These are phyloP conservation scores for Neurospora hispaniola DNA, from an alignment of 495 filamentous ascomycete genomes.

Conservation along the genomic window DNA sequence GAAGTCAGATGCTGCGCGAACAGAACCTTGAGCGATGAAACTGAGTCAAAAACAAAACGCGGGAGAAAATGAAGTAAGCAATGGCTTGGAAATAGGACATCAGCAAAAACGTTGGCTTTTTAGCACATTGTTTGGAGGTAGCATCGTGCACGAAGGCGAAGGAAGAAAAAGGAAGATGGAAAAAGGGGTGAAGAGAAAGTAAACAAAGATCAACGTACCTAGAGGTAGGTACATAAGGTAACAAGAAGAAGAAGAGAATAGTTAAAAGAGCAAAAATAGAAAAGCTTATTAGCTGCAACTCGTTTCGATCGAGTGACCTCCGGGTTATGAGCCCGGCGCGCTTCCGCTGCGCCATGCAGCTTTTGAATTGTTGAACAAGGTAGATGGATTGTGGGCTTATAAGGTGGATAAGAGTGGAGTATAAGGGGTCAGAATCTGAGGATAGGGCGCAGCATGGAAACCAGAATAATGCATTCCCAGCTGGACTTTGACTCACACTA, in stretches of 20 bases:
- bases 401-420: background rate
- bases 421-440: background rate
- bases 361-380: background rate
- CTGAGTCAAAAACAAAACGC: no score
- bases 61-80: no score
- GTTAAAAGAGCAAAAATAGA: constrained; percentile 1
- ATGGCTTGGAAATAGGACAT: no score
- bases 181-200: background rate
- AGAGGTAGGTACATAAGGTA: background rate
- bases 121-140: background rate
- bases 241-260: background rate
- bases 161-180: background rate
- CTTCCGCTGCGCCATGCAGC: constrained; percentile 15
- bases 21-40: no score
- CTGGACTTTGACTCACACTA: background rate
- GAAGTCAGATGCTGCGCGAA: background rate
- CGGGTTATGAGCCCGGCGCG: constrained; percentile 18
- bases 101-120: no score
- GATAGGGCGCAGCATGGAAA: background rate
- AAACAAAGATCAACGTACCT: background rate
- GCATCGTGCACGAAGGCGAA: background rate
- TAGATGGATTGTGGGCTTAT: background rate
- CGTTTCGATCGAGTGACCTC: constrained; percentile 17
- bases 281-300: constrained; percentile 9
- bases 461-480: background rate